Percentiles rank a stretch among this genome's conserved stretches.
phyloP scores from a whole-genome alignment of 306 rosid species.

The Prunus salicina region DNA sequence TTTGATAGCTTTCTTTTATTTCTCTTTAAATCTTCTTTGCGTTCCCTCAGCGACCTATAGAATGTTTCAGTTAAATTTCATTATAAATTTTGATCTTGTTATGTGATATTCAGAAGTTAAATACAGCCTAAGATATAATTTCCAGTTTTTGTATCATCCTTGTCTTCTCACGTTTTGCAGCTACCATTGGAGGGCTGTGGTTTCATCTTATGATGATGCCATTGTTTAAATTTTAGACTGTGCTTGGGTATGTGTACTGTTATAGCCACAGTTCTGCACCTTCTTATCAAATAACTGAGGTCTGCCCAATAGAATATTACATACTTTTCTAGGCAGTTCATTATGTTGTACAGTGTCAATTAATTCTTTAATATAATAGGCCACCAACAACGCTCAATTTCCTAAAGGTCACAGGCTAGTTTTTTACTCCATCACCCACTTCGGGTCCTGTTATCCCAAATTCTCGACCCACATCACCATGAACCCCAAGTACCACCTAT shows the following conservation, averaged over 20 bases:
- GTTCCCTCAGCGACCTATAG: not conserved
- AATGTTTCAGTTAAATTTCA: not conserved
- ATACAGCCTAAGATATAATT: conserved; percentile 1
- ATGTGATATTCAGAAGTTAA: not conserved
- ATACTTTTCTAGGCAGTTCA: not conserved
- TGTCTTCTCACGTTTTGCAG: not conserved
- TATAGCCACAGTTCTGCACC: too few species aligned
- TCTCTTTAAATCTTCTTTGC: not conserved
- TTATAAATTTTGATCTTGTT: not conserved
- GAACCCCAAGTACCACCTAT: not conserved
- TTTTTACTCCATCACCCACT: not conserved
- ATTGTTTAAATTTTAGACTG: not conserved
- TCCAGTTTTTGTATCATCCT: not conserved
- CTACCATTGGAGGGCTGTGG: not conserved
- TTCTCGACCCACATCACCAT: not conserved
- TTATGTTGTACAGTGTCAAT: not conserved
- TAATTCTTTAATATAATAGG: not conserved
- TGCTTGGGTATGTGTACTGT: too few species aligned
- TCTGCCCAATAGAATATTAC: too few species aligned
- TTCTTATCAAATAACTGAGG: too few species aligned
- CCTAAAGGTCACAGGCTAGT: not conserved
- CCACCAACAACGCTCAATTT: not conserved
- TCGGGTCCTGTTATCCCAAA: not conserved
- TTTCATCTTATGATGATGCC: not conserved
- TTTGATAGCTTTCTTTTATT: not conserved